Percentiles rank a stretch among this genome's conserved stretches.
These are phyloP conservation scores for Chamaecyparis obtusa DNA, from an alignment of 75 land plant genomes.

Conservation along the genomic window DNA sequence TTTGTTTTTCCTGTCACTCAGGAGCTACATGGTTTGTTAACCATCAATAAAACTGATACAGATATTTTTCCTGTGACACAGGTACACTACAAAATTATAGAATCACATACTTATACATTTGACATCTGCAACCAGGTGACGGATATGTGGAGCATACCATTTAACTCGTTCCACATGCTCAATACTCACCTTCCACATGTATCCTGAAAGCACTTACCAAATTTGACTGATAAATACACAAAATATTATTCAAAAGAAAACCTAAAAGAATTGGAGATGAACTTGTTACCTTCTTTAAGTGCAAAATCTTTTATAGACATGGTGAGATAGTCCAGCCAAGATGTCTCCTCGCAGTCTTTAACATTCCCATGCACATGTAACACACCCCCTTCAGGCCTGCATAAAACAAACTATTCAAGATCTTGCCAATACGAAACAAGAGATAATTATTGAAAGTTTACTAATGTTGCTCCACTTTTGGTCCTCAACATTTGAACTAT, in stretches of 20 bases:
- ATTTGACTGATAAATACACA: neutral
- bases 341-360: slow-evolving; percentile 72
- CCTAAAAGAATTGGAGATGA: neutral
- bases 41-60: neutral
- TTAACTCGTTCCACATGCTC: slow-evolving; percentile 84
- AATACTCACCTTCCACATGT: slow-evolving; percentile 58
- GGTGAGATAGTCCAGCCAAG: slow-evolving; percentile 57
- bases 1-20: neutral
- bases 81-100: neutral
- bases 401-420: slow-evolving; percentile 10
- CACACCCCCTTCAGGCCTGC: slow-evolving; percentile 74
- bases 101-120: slow-evolving; percentile 35
- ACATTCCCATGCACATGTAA: slow-evolving; percentile 88
- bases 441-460: neutral
- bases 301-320: slow-evolving; percentile 45
- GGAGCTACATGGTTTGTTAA: neutral
- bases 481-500: neutral
- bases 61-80: neutral
- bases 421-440: neutral
- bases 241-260: neutral
- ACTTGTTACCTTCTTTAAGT: slow-evolving; percentile 38
- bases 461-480: neutral
- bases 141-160: slow-evolving; percentile 97
- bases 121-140: slow-evolving; percentile 89
- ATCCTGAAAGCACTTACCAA: slow-evolving; percentile 42